phyloP scores from a whole-genome alignment of 305 asterid genomes.

The Fraxinus nigra region DNA sequence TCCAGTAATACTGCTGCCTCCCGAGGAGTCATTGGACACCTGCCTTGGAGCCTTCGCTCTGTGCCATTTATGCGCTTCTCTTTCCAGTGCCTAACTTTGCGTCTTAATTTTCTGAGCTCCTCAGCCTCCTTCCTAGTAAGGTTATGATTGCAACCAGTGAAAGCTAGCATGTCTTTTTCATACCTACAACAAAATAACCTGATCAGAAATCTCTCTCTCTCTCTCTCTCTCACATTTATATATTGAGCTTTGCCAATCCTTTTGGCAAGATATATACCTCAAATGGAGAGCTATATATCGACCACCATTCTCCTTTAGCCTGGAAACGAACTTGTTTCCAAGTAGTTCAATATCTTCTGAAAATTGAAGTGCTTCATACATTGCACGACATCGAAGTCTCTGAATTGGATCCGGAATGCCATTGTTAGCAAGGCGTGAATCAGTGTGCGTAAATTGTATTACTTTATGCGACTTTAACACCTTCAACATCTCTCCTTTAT shows the following conservation, averaged over 20 bases:
- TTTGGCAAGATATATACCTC: conserved; percentile 37
- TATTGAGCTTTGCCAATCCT: not conserved
- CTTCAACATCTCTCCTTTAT: conserved; percentile 58
- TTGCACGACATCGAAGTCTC: conserved; percentile 79
- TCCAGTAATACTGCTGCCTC: conserved; percentile 77
- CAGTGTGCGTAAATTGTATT: conserved; percentile 65
- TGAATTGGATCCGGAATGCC: conserved; percentile 63
- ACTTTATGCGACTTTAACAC: conserved; percentile 63
- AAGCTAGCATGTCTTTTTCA: conserved; percentile 90
- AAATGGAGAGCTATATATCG: conserved; percentile 83
- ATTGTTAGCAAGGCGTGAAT: conserved; percentile 81
- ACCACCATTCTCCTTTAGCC: conserved; percentile 47
- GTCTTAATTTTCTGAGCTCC: conserved; percentile 67
- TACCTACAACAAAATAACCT: conserved; percentile 36
- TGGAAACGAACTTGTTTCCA: conserved; percentile 49
- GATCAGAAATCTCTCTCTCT: not conserved
- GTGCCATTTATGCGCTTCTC: conserved; percentile 70
- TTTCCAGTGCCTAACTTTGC: conserved; percentile 73
- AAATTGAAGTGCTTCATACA: conserved; percentile 73
- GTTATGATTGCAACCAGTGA: conserved; percentile 86
- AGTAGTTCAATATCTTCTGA: conserved; percentile 66
- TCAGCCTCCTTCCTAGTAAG: conserved; percentile 49
- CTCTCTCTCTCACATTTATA: not conserved
- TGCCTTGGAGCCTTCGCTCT: conserved; percentile 55
- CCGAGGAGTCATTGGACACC: conserved; percentile 88